Base-by-base conservation (phyloP, 2,329 filamentous ascomycete genomes). In the Elsinoe ampelina region DNA sequence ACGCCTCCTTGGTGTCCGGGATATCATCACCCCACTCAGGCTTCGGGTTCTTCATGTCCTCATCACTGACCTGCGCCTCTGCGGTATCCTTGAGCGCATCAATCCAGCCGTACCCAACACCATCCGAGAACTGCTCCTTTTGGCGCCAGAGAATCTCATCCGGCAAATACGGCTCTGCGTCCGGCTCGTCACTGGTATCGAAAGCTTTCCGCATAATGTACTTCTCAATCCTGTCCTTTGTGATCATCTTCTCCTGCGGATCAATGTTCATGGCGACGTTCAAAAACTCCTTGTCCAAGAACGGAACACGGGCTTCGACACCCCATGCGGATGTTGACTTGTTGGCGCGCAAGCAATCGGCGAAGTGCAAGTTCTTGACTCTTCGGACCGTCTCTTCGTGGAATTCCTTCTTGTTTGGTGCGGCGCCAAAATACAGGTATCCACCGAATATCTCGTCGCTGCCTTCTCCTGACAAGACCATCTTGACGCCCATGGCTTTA, bases 61-160 rank as follows among this genome's bases (percentile, higher is more conserved):
- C 92, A 68, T 98, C 92, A 15, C 88, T 95, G 57, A 98, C 86
- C 58, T 93, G 83, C 62, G 84, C 72, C 75, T 95, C 90, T 34
- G 93, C 93, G 67, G 86, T 88, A 74, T 97, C 93, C 80, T 96
- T 97, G 66, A 98, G 83, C 5, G 85, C 87, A 68, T 98, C 93
- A 69, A 98, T 98, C 93, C 93, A 98, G 61, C 93, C 91, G 76
- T 98, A 98, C 58, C 93, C 93, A 58, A 98, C 93, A 70, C 93
- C 95, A 67, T 98, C 95, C 58, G 87, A 95, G 79, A 98, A 98
- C 76, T 98, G 93, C 78, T 98, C 93, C 83, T 98, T 98, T 75
- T 98, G 95, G 70, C 95, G 82, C 87, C 89, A 98, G 57, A 98
- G 84, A 65, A 98, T 98, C 71, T 91, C 84, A 15, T 95, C 85